Evolutionary conservation across 2,329 filamentous ascomycete genomes (phyloP).

Genomic region (Apiospora pterosperma): DNA sequence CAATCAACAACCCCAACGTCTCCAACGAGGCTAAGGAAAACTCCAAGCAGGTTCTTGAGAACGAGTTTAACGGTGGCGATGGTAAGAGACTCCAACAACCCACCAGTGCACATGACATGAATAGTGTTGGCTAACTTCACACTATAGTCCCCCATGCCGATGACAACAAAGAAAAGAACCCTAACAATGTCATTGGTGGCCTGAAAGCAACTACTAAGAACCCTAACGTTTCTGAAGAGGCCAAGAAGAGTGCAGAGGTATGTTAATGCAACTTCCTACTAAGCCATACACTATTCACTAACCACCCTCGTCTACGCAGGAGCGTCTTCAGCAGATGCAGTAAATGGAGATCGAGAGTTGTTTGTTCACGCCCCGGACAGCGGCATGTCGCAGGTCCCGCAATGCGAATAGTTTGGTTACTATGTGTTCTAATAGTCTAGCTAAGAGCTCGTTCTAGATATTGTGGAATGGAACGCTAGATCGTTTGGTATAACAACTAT

Average conservation of each 20-base stretch:
- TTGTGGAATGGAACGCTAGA: neutral
- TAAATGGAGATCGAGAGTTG: neutral
- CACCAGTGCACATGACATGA: neutral
- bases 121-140: neutral
- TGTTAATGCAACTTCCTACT: neutral
- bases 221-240: slow-evolving; percentile 53
- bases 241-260: slow-evolving; percentile 49
- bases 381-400: too few species aligned
- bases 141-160: slow-evolving; percentile 25
- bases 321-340: slow-evolving; percentile 43
- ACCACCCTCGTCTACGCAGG: slow-evolving; percentile 11
- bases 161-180: slow-evolving; percentile 44
- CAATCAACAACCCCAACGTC: slow-evolving; percentile 53
- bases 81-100: slow-evolving; percentile 16
- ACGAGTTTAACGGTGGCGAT: slow-evolving; percentile 42
- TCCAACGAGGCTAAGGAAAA: slow-evolving; percentile 54
- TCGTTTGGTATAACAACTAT: too few species aligned
- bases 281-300: neutral
- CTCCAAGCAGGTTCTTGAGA: slow-evolving; percentile 49
- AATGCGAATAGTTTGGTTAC: neutral
- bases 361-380: too few species aligned
- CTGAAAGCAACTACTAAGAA: slow-evolving; percentile 54
- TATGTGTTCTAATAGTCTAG: too few species aligned
- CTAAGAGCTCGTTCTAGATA: too few species aligned
- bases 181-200: slow-evolving; percentile 49